phyloP scores from a whole-genome alignment of 1,139 yeast species.

The Diutina pseudorugosa region DNA sequence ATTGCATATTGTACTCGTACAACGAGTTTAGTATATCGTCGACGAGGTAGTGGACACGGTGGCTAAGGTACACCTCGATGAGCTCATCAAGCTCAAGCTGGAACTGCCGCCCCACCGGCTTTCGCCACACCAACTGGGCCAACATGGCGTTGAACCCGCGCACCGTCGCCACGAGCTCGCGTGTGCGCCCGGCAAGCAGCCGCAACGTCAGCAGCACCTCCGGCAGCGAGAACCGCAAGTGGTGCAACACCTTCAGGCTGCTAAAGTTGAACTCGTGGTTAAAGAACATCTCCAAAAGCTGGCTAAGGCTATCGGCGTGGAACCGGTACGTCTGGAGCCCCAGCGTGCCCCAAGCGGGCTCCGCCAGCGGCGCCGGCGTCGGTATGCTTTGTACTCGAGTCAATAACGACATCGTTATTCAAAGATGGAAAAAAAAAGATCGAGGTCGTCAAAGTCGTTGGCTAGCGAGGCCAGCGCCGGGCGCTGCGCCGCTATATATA shows the following conservation, averaged over 20 bases:
- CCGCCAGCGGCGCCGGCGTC: neutral
- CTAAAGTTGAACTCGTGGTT: neutral
- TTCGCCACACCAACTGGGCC: neutral
- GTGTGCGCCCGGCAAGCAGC: neutral
- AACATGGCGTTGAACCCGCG: neutral
- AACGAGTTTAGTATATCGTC: neutral
- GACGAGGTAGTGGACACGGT: neutral
- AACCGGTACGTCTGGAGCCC: neutral
- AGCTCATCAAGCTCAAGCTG: neutral
- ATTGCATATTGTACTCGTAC: constrained; percentile 1
- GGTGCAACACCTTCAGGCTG: constrained; percentile 1
- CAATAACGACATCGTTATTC: neutral
- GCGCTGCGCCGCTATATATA: neutral
- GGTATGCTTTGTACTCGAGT: neutral
- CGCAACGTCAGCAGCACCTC: neutral
- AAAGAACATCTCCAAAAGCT: neutral
- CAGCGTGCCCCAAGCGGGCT: neutral
- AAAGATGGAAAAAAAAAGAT: no score
- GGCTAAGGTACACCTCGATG: neutral
- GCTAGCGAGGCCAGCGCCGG: no score
- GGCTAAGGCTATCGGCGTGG: neutral
- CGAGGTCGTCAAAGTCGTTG: neutral
- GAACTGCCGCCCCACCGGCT: neutral
- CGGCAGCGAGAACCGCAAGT: neutral
- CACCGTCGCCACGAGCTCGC: neutral